Evolutionary conservation across 805 yeast genomes (phyloP).

Genomic region (Kuraishia ogatae): DNA sequence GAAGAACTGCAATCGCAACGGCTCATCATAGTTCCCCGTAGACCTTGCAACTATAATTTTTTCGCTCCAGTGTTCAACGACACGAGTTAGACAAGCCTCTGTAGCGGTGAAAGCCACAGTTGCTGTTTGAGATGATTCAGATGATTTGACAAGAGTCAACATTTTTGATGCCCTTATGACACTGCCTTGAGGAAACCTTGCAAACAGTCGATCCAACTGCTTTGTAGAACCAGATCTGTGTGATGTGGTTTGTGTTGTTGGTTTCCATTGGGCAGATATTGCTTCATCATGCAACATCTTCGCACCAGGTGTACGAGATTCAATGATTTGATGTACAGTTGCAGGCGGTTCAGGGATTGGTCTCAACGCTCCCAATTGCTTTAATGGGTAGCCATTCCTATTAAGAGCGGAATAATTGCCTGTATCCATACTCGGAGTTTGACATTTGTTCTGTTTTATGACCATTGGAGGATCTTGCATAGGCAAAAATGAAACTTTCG

Average conservation of each 20-base stretch:
- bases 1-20: slow-evolving; percentile 59
- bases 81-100: slow-evolving; percentile 43
- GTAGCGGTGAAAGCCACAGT: slow-evolving; percentile 19
- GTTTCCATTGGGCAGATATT: neutral
- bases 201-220: slow-evolving; percentile 17
- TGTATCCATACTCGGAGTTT: neutral
- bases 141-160: slow-evolving; percentile 51
- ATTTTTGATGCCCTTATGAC: slow-evolving; percentile 59
- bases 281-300: neutral
- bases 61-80: slow-evolving; percentile 73
- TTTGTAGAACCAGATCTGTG: neutral
- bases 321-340: neutral
- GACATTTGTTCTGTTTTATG: neutral
- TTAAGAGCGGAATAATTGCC: neutral
- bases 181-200: slow-evolving; percentile 42
- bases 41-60: slow-evolving; percentile 63
- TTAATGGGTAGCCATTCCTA: neutral
- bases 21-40: slow-evolving; percentile 41
- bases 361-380: neutral
- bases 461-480: neutral
- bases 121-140: slow-evolving; percentile 5
- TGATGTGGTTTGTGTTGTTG: neutral
- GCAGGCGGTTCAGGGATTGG: neutral
- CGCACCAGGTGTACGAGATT: neutral
- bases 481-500: neutral